A percentile compares a stretch with the other conserved stretches of the same genome.
These are phyloP conservation scores for Hippophae tibetana DNA, from an alignment of 306 rosid species.

Conservation along the genomic window DNA sequence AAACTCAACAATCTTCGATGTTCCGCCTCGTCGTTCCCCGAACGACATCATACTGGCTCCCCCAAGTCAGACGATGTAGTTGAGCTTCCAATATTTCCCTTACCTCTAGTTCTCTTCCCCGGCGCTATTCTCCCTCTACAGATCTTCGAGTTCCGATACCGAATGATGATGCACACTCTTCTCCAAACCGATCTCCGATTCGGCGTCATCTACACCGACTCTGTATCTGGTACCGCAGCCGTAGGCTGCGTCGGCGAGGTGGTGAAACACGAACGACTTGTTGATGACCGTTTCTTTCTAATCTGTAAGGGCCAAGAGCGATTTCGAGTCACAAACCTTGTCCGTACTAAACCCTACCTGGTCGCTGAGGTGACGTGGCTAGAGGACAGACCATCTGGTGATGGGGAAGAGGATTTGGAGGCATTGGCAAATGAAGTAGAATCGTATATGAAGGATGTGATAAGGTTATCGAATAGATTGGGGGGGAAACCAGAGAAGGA, in stretches of 20 bases:
- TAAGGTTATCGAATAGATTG: conserved; percentile 72
- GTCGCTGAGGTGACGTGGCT: conserved; percentile 87
- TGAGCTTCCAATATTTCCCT: conserved; percentile 85
- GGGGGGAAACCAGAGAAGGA: conserved; percentile 96
- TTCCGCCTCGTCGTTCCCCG: conserved; percentile 80
- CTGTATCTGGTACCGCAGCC: conserved; percentile 66
- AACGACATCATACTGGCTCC: conserved; percentile 61
- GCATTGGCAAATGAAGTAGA: conserved; percentile 72
- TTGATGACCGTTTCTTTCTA: conserved; percentile 86
- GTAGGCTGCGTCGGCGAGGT: conserved; percentile 97
- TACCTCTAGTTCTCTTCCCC: conserved; percentile 85
- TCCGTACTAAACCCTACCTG: conserved; percentile 81
- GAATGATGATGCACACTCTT: conserved; percentile 97
- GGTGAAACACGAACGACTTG: conserved; percentile 89
- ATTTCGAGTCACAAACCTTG: conserved; percentile 58
- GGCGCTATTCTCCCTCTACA: conserved; percentile 94
- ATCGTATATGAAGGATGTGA: conserved; percentile 82
- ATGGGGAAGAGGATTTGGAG: conserved; percentile 53
- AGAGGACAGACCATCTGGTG: conserved; percentile 78
- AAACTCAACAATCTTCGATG: conserved; percentile 39
- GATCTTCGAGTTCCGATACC: conserved; percentile 98
- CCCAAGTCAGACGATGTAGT: conserved; percentile 73
- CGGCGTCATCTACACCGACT: conserved; percentile 76
- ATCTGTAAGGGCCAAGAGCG: conserved; percentile 97
- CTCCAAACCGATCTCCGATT: conserved; percentile 96